phyloP scores from a whole-genome alignment of 139 green algal genomes.

The Mychonastes homosphaera region DNA sequence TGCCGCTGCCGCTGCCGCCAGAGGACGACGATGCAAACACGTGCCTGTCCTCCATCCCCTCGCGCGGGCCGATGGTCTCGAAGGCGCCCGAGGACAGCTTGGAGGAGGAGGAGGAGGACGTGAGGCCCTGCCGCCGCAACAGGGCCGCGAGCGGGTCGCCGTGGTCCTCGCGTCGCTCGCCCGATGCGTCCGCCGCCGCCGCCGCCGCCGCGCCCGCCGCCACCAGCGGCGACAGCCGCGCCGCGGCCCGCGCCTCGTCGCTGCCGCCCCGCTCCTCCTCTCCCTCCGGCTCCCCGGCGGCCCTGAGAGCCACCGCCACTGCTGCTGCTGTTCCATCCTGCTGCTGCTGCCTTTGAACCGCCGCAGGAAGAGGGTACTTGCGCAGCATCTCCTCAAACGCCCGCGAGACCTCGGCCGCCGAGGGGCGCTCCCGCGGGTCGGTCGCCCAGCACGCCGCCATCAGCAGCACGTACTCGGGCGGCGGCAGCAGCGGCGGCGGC shows the following conservation, averaged over 20 bases:
- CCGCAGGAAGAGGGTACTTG: too few species aligned
- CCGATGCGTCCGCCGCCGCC: too few species aligned
- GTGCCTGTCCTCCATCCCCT: conserved; percentile 70
- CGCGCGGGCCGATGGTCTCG: conserved; percentile 27
- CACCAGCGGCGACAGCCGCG: too few species aligned
- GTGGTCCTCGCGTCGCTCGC: too few species aligned
- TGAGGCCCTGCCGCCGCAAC: too few species aligned
- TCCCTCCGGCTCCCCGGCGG: neutral
- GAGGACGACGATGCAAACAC: conserved; percentile 21
- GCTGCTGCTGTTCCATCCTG: too few species aligned
- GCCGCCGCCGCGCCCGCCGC: too few species aligned
- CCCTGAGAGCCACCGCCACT: neutral
- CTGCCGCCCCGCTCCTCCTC: neutral
- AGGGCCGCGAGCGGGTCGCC: too few species aligned
- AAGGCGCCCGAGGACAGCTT: conserved; percentile 25
- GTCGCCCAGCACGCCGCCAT: conserved; percentile 51
- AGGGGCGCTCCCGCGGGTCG: conserved; percentile 34
- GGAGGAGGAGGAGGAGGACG: too few species aligned
- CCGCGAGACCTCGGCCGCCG: conserved; percentile 25
- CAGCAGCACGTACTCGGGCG: conserved; percentile 25
- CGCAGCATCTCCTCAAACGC: conserved; percentile 24
- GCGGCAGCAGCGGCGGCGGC: conserved; percentile 14
- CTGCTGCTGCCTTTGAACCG: too few species aligned
- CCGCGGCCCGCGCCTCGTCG: neutral
- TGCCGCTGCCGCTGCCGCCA: neutral